phyloP scores from a whole-genome alignment of 2,329 filamentous ascomycete species.

The Chaetomium olivaceum region DNA sequence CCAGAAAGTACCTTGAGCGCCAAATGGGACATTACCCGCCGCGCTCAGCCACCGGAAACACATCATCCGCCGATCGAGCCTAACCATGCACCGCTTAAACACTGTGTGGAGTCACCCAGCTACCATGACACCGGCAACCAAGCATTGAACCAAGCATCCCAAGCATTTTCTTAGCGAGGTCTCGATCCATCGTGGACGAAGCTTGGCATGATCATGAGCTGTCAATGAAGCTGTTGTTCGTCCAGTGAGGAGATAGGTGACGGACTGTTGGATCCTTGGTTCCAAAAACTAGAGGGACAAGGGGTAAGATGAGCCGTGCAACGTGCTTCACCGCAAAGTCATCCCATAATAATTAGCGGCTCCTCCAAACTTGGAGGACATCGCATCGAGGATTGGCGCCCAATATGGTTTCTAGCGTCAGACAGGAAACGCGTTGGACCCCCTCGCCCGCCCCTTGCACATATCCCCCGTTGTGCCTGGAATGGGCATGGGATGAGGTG shows the following conservation, averaged over 20 bases:
- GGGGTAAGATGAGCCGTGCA: conserved; percentile 1
- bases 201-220: conserved; percentile 4
- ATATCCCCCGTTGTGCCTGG: neutral
- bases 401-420: neutral
- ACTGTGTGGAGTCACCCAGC: neutral
- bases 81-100: neutral
- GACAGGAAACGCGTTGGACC: neutral
- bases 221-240: neutral
- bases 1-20: too few species aligned
- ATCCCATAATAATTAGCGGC: neutral
- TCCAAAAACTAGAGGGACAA: neutral
- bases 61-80: neutral
- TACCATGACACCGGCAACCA: neutral
- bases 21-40: neutral
- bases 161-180: neutral
- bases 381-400: conserved; percentile 1
- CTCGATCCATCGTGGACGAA: neutral
- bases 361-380: neutral
- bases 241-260: neutral
- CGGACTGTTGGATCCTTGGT: neutral
- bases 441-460: neutral
- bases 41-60: neutral
- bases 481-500: neutral
- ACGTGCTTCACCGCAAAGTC: neutral
- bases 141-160: neutral